Base-by-base conservation (phyloP, 2,329 filamentous ascomycete species). In the Fusarium pseudonygamai region DNA sequence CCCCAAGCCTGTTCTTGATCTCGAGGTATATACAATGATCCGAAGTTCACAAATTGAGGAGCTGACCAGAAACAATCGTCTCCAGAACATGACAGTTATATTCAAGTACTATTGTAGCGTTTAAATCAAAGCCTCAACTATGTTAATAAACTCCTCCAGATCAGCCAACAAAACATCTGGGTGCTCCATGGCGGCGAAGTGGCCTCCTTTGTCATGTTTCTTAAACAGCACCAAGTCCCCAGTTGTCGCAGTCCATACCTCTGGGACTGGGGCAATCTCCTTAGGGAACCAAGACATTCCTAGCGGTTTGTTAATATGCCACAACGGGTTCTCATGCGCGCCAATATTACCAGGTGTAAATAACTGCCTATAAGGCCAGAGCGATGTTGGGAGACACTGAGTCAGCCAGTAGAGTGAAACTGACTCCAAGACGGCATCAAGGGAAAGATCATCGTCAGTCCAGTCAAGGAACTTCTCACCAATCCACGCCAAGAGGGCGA, bases 71-170 rank as follows among this genome's bases (percentile, higher is more conserved):
- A n/a, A n/a, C n/a, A n/a, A n/a, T n/a, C n/a, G n/a, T n/a, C n/a
- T n/a, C n/a, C n/a, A n/a, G n/a, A n/a, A n/a, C n/a, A n/a, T n/a
- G n/a, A n/a, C n/a, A n/a, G n/a, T n/a, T n/a, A n/a, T n/a, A n/a
- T n/a, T n/a, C n/a, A n/a, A n/a, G n/a, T n/a, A n/a, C 3, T 5
- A 18, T 5, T 4, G 5, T 32, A 32, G 4, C 13, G 1, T 13
- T 13, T 32, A 9, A 20, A 46, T 9, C 7, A 6, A 14, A 14
- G 16, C 2, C 24, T 28, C 13, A 11, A 22, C 14, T 5, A 15
- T 5, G 3, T 22, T 5, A 5, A 47, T 5, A 6, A 47, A 30
- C 11, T 47, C 18, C 0, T 30, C 45, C 45, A 47, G 26, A 30
- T 30, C 18, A 14, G 45, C 26, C 7, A 47, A 10, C 0, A 30